phyloP scores from a whole-genome alignment of 2,329 filamentous ascomycete genomes.

The Aspergillus ruber region DNA sequence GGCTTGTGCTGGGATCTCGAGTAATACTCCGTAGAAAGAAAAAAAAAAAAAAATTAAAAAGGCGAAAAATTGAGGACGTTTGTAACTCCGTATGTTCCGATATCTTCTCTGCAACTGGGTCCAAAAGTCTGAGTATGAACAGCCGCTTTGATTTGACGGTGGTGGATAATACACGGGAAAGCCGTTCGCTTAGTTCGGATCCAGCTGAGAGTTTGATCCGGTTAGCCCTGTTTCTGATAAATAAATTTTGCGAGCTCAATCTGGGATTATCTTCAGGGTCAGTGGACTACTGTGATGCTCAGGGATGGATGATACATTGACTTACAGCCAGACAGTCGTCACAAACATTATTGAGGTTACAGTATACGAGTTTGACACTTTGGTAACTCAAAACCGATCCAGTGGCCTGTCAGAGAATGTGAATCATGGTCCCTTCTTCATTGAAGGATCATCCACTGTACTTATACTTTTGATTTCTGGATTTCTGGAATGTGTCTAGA shows the following conservation, averaged over 20 bases:
- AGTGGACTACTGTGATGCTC: too few relatives aligned
- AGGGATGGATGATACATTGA: too few relatives aligned
- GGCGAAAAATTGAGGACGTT: not conserved
- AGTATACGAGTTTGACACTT: too few relatives aligned
- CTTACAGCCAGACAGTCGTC: too few relatives aligned
- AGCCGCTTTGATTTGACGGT: not conserved
- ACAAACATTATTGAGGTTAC: too few relatives aligned
- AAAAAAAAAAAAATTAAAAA: not conserved
- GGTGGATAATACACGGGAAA: not conserved
- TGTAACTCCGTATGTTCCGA: not conserved
- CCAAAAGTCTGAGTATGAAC: not conserved
- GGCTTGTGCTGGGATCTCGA: not conserved
- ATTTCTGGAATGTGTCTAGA: too few relatives aligned
- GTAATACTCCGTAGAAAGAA: not conserved
- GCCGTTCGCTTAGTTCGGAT: constrained; percentile 1
- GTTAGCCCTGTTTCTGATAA: constrained; percentile 2
- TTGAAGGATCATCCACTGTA: too few relatives aligned
- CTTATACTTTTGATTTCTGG: too few relatives aligned
- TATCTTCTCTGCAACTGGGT: not conserved
- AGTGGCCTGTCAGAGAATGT: too few relatives aligned
- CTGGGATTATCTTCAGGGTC: too few relatives aligned
- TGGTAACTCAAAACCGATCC: too few relatives aligned
- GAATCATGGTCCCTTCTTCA: too few relatives aligned
- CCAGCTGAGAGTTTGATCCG: not conserved
- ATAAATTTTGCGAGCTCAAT: not conserved